Conservation (phyloP, 139 green algal genomes). For the Volvox africanus region DNA sequence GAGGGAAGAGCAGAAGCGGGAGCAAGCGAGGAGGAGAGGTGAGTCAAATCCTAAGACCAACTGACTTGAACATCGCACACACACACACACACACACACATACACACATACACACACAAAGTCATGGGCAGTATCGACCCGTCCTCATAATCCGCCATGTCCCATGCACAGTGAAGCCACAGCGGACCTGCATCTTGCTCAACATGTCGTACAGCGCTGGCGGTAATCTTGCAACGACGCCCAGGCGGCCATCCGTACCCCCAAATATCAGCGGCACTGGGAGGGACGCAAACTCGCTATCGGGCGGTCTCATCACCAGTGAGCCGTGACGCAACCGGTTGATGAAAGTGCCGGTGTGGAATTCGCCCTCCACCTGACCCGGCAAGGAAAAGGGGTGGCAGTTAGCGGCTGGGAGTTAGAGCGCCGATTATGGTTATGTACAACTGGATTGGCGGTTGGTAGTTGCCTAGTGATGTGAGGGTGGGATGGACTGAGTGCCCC, state of each 20-base stretch:
- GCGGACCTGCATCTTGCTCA: constrained; percentile 80
- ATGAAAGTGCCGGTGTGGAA: constrained; percentile 96
- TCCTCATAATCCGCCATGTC: no score
- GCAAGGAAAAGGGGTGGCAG: background rate
- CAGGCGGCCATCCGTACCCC: constrained; percentile 91
- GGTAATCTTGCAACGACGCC: constrained; percentile 91
- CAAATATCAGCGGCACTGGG: constrained; percentile 89
- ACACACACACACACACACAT: no score
- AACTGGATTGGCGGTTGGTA: background rate
- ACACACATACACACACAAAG: no score
- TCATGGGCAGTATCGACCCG: no score
- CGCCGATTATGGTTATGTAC: background rate
- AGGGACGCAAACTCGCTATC: constrained; percentile 80
- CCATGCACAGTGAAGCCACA: no score
- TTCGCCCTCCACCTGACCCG: constrained; percentile 79
- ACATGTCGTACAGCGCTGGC: constrained; percentile 73
- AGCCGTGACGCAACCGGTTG: constrained; percentile 92
- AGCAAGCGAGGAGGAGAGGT: background rate
- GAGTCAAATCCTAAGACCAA: no score
- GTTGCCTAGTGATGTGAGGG: background rate
- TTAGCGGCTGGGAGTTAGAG: background rate
- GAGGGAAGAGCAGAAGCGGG: background rate
- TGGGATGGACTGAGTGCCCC: no score
- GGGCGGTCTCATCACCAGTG: constrained; percentile 95
- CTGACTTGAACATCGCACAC: no score